Percentiles rank a stretch among this genome's conserved stretches.
phyloP scores from a whole-genome alignment of 2,329 filamentous ascomycete genomes.

The Nemania sp. region DNA sequence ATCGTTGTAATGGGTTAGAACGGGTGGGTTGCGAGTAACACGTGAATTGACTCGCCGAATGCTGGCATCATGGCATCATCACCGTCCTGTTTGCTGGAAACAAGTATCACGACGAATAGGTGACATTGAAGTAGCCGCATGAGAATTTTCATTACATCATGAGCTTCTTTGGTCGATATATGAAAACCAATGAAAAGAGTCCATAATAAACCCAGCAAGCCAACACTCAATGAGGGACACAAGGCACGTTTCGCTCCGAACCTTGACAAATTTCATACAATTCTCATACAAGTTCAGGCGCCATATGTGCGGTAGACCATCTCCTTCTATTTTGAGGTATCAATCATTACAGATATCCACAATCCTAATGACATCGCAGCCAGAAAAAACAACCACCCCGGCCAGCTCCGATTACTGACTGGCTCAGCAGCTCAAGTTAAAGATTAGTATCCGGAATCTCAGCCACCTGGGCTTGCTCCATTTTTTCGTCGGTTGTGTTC shows the following conservation, averaged over 20 bases:
- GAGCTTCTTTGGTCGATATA: not conserved
- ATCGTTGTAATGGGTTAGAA: no score
- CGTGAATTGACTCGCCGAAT: no score
- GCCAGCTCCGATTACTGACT: conserved; percentile 35
- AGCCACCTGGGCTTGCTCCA: conserved; percentile 45
- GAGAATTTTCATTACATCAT: not conserved
- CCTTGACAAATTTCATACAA: not conserved
- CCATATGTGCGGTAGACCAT: conserved; percentile 24
- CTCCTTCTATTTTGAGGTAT: conserved; percentile 38
- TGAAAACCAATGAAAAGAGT: not conserved
- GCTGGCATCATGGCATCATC: no score
- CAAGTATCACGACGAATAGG: no score
- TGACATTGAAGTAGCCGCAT: no score
- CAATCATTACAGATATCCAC: conserved; percentile 37
- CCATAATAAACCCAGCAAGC: not conserved
- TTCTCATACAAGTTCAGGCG: conserved; percentile 5
- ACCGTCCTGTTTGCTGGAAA: no score
- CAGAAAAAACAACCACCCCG: conserved; percentile 31
- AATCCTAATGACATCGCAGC: conserved; percentile 23
- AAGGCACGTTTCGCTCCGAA: not conserved
- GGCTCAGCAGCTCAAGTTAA: conserved; percentile 36
- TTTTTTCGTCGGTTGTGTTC: conserved; percentile 39
- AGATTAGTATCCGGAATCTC: conserved; percentile 41
- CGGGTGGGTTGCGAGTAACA: no score
- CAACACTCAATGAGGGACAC: not conserved